These are phyloP conservation scores for Plasmodium gonderi DNA, from an alignment of 169 alveolate genomes.

Conservation along the genomic window DNA sequence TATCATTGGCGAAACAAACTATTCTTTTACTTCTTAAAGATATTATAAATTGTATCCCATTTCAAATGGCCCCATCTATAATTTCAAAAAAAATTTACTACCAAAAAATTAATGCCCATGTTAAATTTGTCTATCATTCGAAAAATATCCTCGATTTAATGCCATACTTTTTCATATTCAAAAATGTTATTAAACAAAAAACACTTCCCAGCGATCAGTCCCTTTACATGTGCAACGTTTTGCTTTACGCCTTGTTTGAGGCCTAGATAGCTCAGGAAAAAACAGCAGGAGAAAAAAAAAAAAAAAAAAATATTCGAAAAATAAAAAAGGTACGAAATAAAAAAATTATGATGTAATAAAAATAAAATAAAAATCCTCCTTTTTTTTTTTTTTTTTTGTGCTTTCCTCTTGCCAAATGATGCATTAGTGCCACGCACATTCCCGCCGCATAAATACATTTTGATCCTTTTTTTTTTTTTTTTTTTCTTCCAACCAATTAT, in stretches of 20 bases:
- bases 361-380: no score
- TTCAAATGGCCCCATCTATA: slow-evolving; percentile 74
- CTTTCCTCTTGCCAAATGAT: neutral
- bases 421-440: neutral
- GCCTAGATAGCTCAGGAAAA: slow-evolving; percentile 8
- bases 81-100: slow-evolving; percentile 62
- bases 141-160: slow-evolving; percentile 18
- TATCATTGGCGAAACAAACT: slow-evolving; percentile 67
- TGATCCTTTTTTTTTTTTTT: no score
- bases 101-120: slow-evolving; percentile 67
- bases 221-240: slow-evolving; percentile 57
- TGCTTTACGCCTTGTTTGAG: slow-evolving; percentile 68
- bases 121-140: slow-evolving; percentile 59
- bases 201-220: slow-evolving; percentile 63
- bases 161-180: slow-evolving; percentile 69
- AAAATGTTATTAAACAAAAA: slow-evolving; percentile 52
- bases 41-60: slow-evolving; percentile 61
- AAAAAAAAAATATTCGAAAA: neutral
- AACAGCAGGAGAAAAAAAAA: neutral
- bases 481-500: no score
- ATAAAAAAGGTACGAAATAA: neutral
- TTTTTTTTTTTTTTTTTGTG: neutral
- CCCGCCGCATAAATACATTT: neutral
- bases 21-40: slow-evolving; percentile 69
- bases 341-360: no score